Conservation (phyloP, 2,329 filamentous ascomycete genomes). For the Cladophialophora chaetospira region DNA sequence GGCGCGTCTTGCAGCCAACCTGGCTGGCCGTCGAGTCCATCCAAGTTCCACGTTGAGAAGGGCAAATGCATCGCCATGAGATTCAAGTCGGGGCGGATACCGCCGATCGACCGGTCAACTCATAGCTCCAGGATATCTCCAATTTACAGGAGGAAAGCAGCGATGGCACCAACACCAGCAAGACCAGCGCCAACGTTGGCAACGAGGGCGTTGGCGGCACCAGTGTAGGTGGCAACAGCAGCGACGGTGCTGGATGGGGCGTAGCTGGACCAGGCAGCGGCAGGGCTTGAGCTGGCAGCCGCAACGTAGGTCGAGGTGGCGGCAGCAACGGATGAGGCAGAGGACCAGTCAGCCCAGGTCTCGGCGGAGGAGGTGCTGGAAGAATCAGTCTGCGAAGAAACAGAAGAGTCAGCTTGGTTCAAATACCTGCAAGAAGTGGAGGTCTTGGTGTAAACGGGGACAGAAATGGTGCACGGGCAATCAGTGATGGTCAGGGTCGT, state of each 20-base stretch:
- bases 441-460: slow-evolving; percentile 32
- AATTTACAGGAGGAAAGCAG: slow-evolving; percentile 34
- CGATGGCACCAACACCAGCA: slow-evolving; percentile 35
- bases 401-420: slow-evolving; percentile 4
- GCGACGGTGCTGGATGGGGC: slow-evolving; percentile 17
- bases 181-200: slow-evolving; percentile 33
- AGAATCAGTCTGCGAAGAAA: slow-evolving; percentile 7
- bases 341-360: slow-evolving; percentile 13
- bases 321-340: background rate
- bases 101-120: slow-evolving; percentile 4
- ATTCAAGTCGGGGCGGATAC: background rate
- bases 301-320: slow-evolving; percentile 11
- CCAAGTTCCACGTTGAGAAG: slow-evolving; percentile 19
- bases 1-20: slow-evolving; percentile 2
- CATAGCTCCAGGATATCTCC: slow-evolving; percentile 13
- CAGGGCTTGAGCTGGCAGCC: background rate
- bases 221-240: slow-evolving; percentile 29
- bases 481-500: slow-evolving; percentile 36
- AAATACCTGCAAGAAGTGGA: slow-evolving; percentile 31
- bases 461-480: slow-evolving; percentile 35
- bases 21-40: slow-evolving; percentile 7
- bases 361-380: slow-evolving; percentile 12
- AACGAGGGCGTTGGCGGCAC: slow-evolving; percentile 32
- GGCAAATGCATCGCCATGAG: slow-evolving; percentile 21
- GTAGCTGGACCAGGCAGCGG: slow-evolving; percentile 13